Base-by-base conservation (phyloP, 257 asterid genomes). In the Primulina huaijiensis region DNA sequence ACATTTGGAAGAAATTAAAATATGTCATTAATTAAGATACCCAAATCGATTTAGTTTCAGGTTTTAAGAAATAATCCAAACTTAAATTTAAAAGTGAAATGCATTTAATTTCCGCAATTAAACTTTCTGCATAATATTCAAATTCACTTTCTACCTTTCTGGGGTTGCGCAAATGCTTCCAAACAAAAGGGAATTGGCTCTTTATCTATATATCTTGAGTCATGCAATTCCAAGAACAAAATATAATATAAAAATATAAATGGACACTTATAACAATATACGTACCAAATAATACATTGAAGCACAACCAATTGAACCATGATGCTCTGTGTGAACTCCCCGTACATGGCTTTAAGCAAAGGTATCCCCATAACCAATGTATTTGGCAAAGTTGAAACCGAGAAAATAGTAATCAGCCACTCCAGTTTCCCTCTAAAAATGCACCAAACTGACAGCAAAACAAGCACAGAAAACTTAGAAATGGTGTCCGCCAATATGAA, bases 321-420 rank as follows among this genome's bases (percentile, higher is more conserved):
- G 83, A 87, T 84, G 65, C 72, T 67, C 56, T 83, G 84, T 3
- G 92, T 82, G 78, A 84, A 86, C 0, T 85, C 84, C 1, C 96
- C 96, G 68, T 87, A 89, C 96, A 89, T 89, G 25, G 96, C 89
- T 3, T 77, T 77, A 62, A 89, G 90, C 77, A 87, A 59, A 19
- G 96, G 96, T 20, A 89, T 89, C 5, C 96, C 96, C 89, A 89
- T 82, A 7, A 85, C 89, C 60, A 89, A 62, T 20, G 92, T 89
- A 69, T 89, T 89, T 4, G 96, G 96, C 73, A 89, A 74, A 78
- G 96, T 84, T 10, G 96, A 76, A n/a, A 89, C 77, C 0, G 96
- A 87, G 67, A 89, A 86, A 11, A 87, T 72, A 9, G 92, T 89
- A 53, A 89, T 89, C 14, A 87, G 71, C 95, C 96, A 89, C 7